Percentiles rank a stretch among this genome's conserved stretches.
These are phyloP conservation scores for Trapa bicornis DNA, from an alignment of 345 rosid species.

Conservation along the genomic window DNA sequence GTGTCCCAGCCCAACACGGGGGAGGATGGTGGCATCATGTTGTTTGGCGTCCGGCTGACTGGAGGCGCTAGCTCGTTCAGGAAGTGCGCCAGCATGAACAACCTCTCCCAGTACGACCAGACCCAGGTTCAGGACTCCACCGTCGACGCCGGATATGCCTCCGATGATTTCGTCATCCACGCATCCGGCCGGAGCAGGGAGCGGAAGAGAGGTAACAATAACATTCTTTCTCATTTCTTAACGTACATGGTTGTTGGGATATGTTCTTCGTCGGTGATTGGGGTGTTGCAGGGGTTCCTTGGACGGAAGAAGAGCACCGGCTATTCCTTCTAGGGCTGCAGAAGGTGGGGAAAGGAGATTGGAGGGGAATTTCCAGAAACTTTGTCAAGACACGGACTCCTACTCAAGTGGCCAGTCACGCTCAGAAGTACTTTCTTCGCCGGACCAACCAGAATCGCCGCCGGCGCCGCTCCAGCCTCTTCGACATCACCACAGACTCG, in stretches of 20 bases:
- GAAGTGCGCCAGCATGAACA: conserved; percentile 80
- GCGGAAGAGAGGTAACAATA: conserved; percentile 65
- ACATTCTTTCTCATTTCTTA: not conserved
- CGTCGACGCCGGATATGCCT: conserved; percentile 24
- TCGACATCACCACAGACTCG: conserved; percentile 79
- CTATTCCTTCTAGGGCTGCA: conserved; percentile 70
- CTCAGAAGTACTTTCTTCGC: conserved; percentile 90
- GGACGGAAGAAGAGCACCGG: conserved; percentile 98
- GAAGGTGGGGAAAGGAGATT: conserved; percentile 87
- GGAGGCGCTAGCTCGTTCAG: conserved; percentile 81
- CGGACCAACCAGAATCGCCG: conserved; percentile 73
- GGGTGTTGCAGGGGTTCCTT: conserved; percentile 49
- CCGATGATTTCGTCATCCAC: conserved; percentile 67
- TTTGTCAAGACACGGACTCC: conserved; percentile 82
- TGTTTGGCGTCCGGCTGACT: conserved; percentile 77
- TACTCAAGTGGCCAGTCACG: conserved; percentile 95
- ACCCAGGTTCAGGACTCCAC: conserved; percentile 16
- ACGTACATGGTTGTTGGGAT: not conserved
- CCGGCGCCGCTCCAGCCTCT: conserved; percentile 83
- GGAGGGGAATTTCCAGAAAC: conserved; percentile 87
- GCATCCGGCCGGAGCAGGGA: conserved; percentile 36
- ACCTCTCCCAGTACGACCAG: conserved; percentile 64
- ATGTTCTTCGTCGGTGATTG: not conserved
- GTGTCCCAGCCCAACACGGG: not conserved
- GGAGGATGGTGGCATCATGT: conserved; percentile 48